These are phyloP conservation scores for Scytalidium sp. DNA, from an alignment of 2,329 filamentous ascomycete genomes.

Conservation along the genomic window DNA sequence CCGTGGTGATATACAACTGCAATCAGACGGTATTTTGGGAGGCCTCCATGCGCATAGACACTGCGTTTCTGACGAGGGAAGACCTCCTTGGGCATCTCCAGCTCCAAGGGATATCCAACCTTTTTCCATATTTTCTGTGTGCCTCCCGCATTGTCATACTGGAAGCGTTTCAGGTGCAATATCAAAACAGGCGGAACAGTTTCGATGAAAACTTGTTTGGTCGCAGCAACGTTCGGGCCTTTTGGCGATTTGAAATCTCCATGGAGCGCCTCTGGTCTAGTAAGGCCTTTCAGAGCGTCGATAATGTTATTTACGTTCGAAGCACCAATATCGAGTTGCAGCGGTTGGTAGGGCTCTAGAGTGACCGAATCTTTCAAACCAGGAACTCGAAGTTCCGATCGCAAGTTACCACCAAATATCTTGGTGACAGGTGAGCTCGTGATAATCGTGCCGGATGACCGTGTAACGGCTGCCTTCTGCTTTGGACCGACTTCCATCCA, in stretches of 20 bases:
- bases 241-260: slow-evolving; percentile 80
- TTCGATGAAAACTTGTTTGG: slow-evolving; percentile 94
- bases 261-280: slow-evolving; percentile 78
- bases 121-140: slow-evolving; percentile 99
- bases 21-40: slow-evolving; percentile 82
- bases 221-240: slow-evolving; percentile 73
- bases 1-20: slow-evolving; percentile 97
- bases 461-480: slow-evolving; percentile 82
- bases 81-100: slow-evolving; percentile 89
- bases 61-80: slow-evolving; percentile 73
- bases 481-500: slow-evolving; percentile 95
- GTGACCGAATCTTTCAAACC: slow-evolving; percentile 90
- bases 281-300: slow-evolving; percentile 83
- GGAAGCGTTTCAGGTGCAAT: slow-evolving; percentile 94
- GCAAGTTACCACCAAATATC: slow-evolving; percentile 88
- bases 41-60: slow-evolving; percentile 61
- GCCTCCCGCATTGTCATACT: slow-evolving; percentile 83
- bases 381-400: slow-evolving; percentile 84
- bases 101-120: slow-evolving; percentile 88
- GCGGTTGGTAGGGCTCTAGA: slow-evolving; percentile 86
- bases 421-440: slow-evolving; percentile 83
- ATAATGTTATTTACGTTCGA: slow-evolving; percentile 85
- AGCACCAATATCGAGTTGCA: slow-evolving; percentile 92
- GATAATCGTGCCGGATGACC: slow-evolving; percentile 75
- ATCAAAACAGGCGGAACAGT: slow-evolving; percentile 88